These are phyloP conservation scores for Raddia guianensis DNA, from an alignment of 176 grass and related monocot genomes.

Conservation along the genomic window DNA sequence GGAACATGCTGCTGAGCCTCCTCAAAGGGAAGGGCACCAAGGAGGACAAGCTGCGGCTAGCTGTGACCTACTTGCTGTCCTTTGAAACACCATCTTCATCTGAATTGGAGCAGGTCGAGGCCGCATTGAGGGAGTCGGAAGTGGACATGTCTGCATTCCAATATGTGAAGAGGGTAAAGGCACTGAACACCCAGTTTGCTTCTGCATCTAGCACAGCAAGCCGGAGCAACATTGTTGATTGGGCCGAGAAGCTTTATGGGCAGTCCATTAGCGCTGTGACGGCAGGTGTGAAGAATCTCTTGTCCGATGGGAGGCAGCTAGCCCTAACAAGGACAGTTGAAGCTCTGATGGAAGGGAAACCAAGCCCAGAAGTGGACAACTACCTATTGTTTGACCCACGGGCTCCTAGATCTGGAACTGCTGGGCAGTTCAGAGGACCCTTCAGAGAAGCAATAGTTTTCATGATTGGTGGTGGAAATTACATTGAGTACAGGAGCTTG, in stretches of 20 bases:
- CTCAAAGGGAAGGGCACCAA: slow-evolving; percentile 86
- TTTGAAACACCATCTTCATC: slow-evolving; percentile 63
- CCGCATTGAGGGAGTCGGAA: slow-evolving; percentile 70
- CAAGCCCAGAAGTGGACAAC: slow-evolving; percentile 86
- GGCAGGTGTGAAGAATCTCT: slow-evolving; percentile 88
- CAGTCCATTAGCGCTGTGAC: slow-evolving; percentile 87
- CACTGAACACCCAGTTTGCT: slow-evolving; percentile 78
- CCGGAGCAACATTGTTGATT: slow-evolving; percentile 89
- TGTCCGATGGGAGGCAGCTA: slow-evolving; percentile 86
- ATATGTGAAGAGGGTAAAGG: slow-evolving; percentile 93
- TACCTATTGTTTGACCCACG: slow-evolving; percentile 89
- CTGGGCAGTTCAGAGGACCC: slow-evolving; percentile 84
- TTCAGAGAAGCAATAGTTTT: slow-evolving; percentile 99
- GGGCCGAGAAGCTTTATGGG: slow-evolving; percentile 97
- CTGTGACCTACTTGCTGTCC: slow-evolving; percentile 87
- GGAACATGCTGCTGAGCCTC: slow-evolving; percentile 60
- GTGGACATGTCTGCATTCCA: slow-evolving; percentile 84
- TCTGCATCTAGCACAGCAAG: slow-evolving; percentile 75
- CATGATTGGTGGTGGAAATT: slow-evolving; percentile 98
- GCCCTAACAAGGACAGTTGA: slow-evolving; percentile 90
- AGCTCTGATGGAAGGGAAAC: slow-evolving; percentile 88
- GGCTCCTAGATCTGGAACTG: slow-evolving; percentile 70
- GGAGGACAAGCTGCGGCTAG: slow-evolving; percentile 87
- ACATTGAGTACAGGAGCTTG: slow-evolving; percentile 96
- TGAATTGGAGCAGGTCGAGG: slow-evolving; percentile 82